Evolutionary conservation across 441 rosid genomes (phyloP).

Genomic region (Populus hybrid): DNA sequence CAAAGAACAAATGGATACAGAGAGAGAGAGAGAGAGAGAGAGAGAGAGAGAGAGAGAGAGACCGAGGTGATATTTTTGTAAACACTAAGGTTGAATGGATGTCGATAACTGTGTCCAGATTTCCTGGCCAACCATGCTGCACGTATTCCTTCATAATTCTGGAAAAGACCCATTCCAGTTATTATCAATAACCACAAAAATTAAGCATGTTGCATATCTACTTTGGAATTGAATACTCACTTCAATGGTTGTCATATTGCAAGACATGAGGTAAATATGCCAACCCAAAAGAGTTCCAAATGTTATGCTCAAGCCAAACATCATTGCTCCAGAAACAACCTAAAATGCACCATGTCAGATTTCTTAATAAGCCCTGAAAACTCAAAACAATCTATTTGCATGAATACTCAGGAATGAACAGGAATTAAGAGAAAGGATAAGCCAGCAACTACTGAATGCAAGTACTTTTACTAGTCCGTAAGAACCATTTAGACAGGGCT

Average conservation of each 20-base stretch:
- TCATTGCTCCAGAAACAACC: conserved; percentile 36
- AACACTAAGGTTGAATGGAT: conserved; percentile 56
- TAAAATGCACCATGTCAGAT: conserved; percentile 13
- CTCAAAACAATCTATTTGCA: neutral
- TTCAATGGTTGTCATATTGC: conserved; percentile 65
- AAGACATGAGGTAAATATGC: conserved; percentile 50
- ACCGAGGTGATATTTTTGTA: conserved; percentile 69
- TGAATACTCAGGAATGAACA: neutral
- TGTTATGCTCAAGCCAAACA: conserved; percentile 32
- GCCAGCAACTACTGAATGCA: neutral
- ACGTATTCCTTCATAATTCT: conserved; percentile 73
- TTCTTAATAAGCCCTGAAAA: neutral
- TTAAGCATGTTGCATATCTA: neutral
- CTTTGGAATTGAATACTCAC: conserved; percentile 21
- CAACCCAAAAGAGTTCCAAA: conserved; percentile 53
- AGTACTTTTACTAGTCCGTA: no score
- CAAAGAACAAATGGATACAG: conserved; percentile 21
- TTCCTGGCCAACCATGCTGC: conserved; percentile 81
- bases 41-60: conserved; percentile 21
- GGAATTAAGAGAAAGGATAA: neutral
- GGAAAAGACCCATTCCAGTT: conserved; percentile 12
- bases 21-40: conserved; percentile 28
- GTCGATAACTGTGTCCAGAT: conserved; percentile 73
- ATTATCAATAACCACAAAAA: neutral
- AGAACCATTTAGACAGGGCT: no score